Base-by-base conservation (phyloP, 179 eudicot genomes). In the Silene coronaria region DNA sequence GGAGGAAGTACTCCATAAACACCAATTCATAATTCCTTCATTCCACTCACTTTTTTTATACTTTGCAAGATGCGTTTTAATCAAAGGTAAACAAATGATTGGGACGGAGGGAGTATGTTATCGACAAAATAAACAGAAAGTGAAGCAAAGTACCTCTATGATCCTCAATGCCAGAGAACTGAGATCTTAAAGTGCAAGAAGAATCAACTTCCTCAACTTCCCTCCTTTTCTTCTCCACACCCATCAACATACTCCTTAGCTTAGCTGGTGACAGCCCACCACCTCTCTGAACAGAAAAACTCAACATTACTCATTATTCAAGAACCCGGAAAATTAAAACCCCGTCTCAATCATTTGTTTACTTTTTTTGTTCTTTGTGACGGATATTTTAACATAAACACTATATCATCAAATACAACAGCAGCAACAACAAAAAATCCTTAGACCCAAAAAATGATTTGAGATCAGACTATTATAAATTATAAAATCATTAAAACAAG, bases 231-330 rank as follows among this genome's bases (percentile, higher is more conserved):
- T 76, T 85, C 77, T 86, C 85, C 19, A 76, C 75, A 36, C 88
- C 85, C 86, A 83, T 71, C 57, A 88, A 67, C 91, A 88, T 85
- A 80, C 68, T 86, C 85, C 88, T 86, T 77, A 86, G 73, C 82
- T 85, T 88, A 32, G 87, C 84, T 28, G 91, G 91, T 28, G 89
- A 88, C 30, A 82, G 78, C 51, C 82, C 82, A n/a, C 84, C 82
- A 19, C 79, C 82, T 70, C n/a, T 78, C 84, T 82, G 73, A 27
- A 74, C 58, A 28, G 45, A 36, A 28, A 46, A 53, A 27, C 16
- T n/a, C 22, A 34, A 17, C 14, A 23, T 42, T 60, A 36, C 79
- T 68, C 3, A 68, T 69, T 12, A 24, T 9, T 7, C 59, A 32
- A 17, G 14, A 60, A 38, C 81, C 66, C 42, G 6, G 63, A 5